Evolutionary conservation across 139 green algal genomes (phyloP).

Genomic region (Ulvella scutata): DNA sequence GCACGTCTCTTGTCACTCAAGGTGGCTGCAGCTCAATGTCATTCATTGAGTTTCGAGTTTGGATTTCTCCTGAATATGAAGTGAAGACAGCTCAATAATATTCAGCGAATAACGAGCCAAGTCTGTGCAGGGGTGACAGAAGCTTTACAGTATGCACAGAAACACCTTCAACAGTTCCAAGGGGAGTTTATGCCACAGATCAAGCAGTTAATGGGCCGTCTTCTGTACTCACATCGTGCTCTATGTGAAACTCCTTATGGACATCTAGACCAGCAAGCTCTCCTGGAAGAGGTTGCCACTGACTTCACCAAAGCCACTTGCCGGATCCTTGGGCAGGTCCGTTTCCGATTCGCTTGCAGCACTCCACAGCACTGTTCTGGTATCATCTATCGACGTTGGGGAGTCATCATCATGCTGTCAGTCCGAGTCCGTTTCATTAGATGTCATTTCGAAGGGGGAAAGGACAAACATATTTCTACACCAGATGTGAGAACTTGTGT

Average conservation of each 20-base stretch:
- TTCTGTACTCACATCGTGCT: slow-evolving; percentile 45
- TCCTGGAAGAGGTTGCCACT: slow-evolving; percentile 37
- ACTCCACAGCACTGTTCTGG: neutral
- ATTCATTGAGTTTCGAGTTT: neutral
- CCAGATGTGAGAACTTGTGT: no score
- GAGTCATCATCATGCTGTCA: no score
- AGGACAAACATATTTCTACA: no score
- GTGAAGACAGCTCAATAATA: neutral
- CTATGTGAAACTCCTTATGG: slow-evolving; percentile 9
- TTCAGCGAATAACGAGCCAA: neutral
- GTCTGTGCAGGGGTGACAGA: slow-evolving; percentile 11
- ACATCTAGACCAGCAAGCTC: slow-evolving; percentile 29
- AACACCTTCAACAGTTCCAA: slow-evolving; percentile 44
- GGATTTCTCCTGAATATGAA: neutral
- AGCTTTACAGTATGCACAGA: slow-evolving; percentile 58
- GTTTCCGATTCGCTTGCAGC: neutral
- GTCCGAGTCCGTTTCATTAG: no score
- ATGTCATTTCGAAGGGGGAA: no score
- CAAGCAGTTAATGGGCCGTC: slow-evolving; percentile 73
- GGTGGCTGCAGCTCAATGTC: neutral
- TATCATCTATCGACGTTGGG: no score
- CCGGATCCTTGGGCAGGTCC: slow-evolving; percentile 62
- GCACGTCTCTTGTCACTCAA: neutral
- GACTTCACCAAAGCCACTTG: slow-evolving; percentile 76
- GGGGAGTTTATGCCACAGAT: slow-evolving; percentile 43